A percentile compares a stretch with the other conserved stretches of the same genome.
phyloP scores from a whole-genome alignment of 2,329 filamentous ascomycete species.

The Lasiodiplodia theobromae region DNA sequence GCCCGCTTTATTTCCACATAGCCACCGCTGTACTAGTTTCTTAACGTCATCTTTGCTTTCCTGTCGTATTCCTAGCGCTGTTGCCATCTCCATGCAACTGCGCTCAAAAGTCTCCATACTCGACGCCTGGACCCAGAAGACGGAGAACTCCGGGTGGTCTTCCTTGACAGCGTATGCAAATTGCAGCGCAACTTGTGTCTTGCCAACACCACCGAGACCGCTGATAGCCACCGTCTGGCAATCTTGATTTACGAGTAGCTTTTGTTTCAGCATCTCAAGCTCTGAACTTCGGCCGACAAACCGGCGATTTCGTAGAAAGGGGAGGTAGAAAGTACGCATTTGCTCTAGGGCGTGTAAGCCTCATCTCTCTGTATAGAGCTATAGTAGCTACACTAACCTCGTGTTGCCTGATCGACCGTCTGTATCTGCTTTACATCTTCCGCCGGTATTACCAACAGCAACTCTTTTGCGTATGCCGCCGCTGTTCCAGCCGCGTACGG shows the following conservation, averaged over 20 bases:
- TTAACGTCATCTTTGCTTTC: constrained; percentile 36
- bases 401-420: constrained; percentile 29
- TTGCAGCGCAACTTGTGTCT: constrained; percentile 42
- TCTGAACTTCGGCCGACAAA: constrained; percentile 39
- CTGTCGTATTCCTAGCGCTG: constrained; percentile 32
- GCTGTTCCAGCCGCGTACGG: constrained; percentile 36
- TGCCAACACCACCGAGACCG: constrained; percentile 42
- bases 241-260: constrained; percentile 36
- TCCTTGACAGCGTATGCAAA: constrained; percentile 40
- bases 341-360: neutral
- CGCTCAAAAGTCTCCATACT: constrained; percentile 38
- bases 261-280: constrained; percentile 39
- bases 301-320: constrained; percentile 37
- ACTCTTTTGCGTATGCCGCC: constrained; percentile 37
- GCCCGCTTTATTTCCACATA: constrained; percentile 34
- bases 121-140: constrained; percentile 37
- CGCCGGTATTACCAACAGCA: constrained; percentile 32
- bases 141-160: constrained; percentile 31
- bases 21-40: constrained; percentile 34
- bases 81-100: constrained; percentile 31
- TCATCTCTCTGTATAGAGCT: constrained; percentile 5
- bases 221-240: constrained; percentile 39
- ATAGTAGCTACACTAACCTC: constrained; percentile 29
- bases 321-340: constrained; percentile 35
- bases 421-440: constrained; percentile 29